These are phyloP conservation scores for Penicillium turbatum DNA, from an alignment of 495 filamentous ascomycete species.

Conservation along the genomic window DNA sequence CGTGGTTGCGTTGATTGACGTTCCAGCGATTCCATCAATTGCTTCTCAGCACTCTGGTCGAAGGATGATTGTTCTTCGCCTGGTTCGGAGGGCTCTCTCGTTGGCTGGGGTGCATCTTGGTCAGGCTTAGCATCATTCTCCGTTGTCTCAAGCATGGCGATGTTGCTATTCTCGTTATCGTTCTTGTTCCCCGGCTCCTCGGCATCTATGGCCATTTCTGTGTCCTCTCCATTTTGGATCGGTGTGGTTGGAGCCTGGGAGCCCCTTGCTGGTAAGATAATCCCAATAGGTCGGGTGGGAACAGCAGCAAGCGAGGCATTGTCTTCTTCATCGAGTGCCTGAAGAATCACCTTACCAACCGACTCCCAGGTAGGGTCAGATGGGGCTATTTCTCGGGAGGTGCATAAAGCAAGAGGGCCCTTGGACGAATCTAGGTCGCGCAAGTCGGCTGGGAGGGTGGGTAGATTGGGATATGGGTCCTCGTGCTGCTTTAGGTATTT, in stretches of 20 bases:
- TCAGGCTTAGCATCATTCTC: slow-evolving; percentile 15
- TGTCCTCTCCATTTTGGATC: slow-evolving; percentile 15
- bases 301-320: slow-evolving; percentile 28
- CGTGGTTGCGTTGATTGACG: slow-evolving; percentile 27
- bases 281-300: slow-evolving; percentile 36
- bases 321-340: slow-evolving; percentile 44
- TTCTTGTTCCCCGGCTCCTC: slow-evolving; percentile 7
- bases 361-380: slow-evolving; percentile 47
- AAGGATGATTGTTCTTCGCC: slow-evolving; percentile 38
- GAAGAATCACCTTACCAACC: slow-evolving; percentile 54
- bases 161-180: slow-evolving; percentile 14
- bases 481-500: slow-evolving; percentile 59
- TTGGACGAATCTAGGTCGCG: slow-evolving; percentile 29
- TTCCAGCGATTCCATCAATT: slow-evolving; percentile 40
- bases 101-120: background rate
- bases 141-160: slow-evolving; percentile 10
- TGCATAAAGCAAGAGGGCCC: slow-evolving; percentile 26
- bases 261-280: slow-evolving; percentile 34
- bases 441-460: slow-evolving; percentile 42
- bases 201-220: slow-evolving; percentile 6
- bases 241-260: slow-evolving; percentile 14
- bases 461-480: slow-evolving; percentile 76
- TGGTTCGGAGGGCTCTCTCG: slow-evolving; percentile 17
- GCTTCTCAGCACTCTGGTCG: slow-evolving; percentile 42
- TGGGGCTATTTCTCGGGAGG: slow-evolving; percentile 33